phyloP scores from a whole-genome alignment of 768 basidiomycete genomes.

The Mycena metata region DNA sequence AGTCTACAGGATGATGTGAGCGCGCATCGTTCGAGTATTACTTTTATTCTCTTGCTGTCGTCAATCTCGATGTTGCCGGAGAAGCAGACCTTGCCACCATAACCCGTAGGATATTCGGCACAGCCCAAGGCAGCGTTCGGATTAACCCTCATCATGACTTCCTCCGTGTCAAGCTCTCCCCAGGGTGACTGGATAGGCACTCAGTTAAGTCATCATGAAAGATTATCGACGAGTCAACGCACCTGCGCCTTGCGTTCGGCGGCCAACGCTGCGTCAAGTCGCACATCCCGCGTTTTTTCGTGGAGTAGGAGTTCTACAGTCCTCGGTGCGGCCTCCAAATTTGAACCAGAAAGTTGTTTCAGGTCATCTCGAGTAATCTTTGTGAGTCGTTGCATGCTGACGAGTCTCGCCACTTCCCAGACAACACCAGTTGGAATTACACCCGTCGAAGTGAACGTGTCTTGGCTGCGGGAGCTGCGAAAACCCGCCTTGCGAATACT shows the following conservation, averaged over 20 bases:
- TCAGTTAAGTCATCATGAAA: slow-evolving; percentile 2
- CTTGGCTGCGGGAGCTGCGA: slow-evolving; percentile 4
- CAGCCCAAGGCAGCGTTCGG: slow-evolving; percentile 59
- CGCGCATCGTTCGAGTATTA: slow-evolving; percentile 62
- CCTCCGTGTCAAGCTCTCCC: slow-evolving; percentile 72
- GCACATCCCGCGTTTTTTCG: neutral
- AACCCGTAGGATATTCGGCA: slow-evolving; percentile 43
- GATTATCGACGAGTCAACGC: neutral
- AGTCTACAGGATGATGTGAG: slow-evolving; percentile 70
- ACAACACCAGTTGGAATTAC: slow-evolving; percentile 59
- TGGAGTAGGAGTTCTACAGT: slow-evolving; percentile 34
- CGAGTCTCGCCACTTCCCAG: slow-evolving; percentile 66
- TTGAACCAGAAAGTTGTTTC: slow-evolving; percentile 48
- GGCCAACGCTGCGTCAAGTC: slow-evolving; percentile 2
- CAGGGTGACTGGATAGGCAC: slow-evolving; percentile 65
- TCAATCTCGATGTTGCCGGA: slow-evolving; percentile 51
- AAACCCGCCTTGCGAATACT: slow-evolving; percentile 25
- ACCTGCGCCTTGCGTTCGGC: slow-evolving; percentile 40
- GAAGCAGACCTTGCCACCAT: slow-evolving; percentile 72
- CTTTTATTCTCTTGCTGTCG: slow-evolving; percentile 31
- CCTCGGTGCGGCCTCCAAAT: slow-evolving; percentile 49
- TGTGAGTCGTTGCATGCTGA: slow-evolving; percentile 48
- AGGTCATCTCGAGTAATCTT: slow-evolving; percentile 49
- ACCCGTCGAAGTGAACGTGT: neutral
- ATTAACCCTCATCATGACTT: slow-evolving; percentile 50